Percentiles rank a stretch among this genome's conserved stretches.
phyloP scores from a whole-genome alignment of 768 basidiomycete species.

The Mycena sanguinolenta region DNA sequence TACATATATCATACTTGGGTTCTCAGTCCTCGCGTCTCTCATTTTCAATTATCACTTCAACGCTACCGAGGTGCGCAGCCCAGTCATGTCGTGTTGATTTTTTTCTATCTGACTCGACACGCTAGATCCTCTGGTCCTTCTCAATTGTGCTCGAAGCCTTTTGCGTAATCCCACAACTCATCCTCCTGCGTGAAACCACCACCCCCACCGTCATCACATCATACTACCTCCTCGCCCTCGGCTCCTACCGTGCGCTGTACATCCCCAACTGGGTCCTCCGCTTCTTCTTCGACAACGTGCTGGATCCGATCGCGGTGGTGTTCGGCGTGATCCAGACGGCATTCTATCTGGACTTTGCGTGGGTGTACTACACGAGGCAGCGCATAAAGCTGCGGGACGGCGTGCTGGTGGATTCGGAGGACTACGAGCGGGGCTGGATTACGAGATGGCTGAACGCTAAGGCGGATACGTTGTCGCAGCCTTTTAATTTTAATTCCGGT shows the following conservation, averaged over 20 bases:
- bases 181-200: slow-evolving; percentile 86
- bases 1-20: neutral
- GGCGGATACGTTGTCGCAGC: slow-evolving; percentile 7
- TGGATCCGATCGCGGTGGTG: slow-evolving; percentile 85
- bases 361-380: too few species aligned
- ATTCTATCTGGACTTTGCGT: too few species aligned
- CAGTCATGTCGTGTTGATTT: slow-evolving; percentile 51
- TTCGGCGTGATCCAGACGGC: too few species aligned
- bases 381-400: slow-evolving; percentile 23
- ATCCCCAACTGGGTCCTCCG: slow-evolving; percentile 90
- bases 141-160: slow-evolving; percentile 85
- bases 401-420: slow-evolving; percentile 26
- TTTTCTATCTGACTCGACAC: slow-evolving; percentile 23
- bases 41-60: slow-evolving; percentile 65
- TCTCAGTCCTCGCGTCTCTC: too few species aligned
- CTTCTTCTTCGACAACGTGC: slow-evolving; percentile 55
- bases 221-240: slow-evolving; percentile 84
- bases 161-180: slow-evolving; percentile 85
- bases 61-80: slow-evolving; percentile 40
- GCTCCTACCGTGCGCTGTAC: too few species aligned
- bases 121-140: too few species aligned
- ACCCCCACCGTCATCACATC: slow-evolving; percentile 89
- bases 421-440: slow-evolving; percentile 20
- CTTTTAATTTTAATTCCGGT: too few species aligned
- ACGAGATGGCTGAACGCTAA: too few species aligned